Base-by-base conservation (phyloP, 2,329 filamentous ascomycete species). In the Apiospora hydei region DNA sequence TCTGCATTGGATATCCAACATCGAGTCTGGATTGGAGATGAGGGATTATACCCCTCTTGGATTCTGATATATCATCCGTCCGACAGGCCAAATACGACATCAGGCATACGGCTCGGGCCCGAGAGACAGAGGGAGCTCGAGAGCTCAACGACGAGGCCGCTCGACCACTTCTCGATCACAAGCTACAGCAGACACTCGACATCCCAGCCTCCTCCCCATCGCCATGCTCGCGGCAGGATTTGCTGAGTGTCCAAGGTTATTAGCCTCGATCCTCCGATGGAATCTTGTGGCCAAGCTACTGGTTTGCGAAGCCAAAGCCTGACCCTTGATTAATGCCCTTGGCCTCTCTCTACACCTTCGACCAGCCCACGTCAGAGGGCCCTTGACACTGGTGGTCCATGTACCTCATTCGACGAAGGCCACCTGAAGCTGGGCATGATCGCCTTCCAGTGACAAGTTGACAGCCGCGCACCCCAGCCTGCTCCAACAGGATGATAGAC, bases 231-330 rank as follows among this genome's bases (percentile, higher is more conserved):
- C 51, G 51, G 51, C 51, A 57, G 51, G 51, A 57, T 61, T 7
- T 64, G 57, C 34, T 64, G 57, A 64, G 57, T 64, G 57, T 64
- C 57, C 21, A 64, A 38, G n/a, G 57, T 64, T 64, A 14, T 14
- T 43, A 38, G 34, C n/a, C 11, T 51, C n/a, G 13, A 26, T 51
- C 49, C 49, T 24, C 57, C 18, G 57, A 64, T 64, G 34, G 57
- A 64, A 64, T 64, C 57, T 64, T 64, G 57, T 41, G 49, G 30
- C 57, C 53, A 61, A 41, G 57, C 18, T 64, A 14, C 53, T 30
- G 30, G 38, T 34, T 26, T 34, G 26, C 16, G 18, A 38, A 61
- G 26, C 16, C 26, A 38, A 34, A 61, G 18, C 10, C 2, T 3
- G 49, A 26, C n/a, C 10, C 49, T 24, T 8, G 30, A 7, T 16